phyloP scores from a whole-genome alignment of 805 yeast genomes.

The Torulaspora delbrueckii region DNA sequence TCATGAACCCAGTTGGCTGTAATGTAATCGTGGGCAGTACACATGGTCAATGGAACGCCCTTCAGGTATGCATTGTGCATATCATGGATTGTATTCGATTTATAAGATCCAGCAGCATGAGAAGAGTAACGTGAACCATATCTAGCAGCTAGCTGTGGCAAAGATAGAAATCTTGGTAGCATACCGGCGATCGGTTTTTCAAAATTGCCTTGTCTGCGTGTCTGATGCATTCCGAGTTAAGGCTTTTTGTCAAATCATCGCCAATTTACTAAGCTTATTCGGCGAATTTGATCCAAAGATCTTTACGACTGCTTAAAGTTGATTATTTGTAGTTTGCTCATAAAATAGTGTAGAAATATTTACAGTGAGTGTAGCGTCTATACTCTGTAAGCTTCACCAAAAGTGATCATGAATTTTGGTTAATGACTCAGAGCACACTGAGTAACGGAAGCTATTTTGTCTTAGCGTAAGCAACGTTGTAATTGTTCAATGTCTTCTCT shows the following conservation, averaged over 20 bases:
- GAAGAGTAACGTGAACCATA: slow-evolving; percentile 5
- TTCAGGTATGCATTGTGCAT: slow-evolving; percentile 34
- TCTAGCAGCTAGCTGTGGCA: neutral
- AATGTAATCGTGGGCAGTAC: slow-evolving; percentile 88
- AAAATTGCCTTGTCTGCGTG: neutral
- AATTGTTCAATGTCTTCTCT: slow-evolving; percentile 47
- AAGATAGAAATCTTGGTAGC: neutral
- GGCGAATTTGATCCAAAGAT: neutral
- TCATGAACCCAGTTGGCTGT: slow-evolving; percentile 66
- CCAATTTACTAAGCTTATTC: neutral
- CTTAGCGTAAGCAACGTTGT: slow-evolving; percentile 40
- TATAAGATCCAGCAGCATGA: slow-evolving; percentile 4
- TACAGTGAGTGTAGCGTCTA: neutral
- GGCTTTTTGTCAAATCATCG: neutral
- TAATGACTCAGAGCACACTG: neutral
- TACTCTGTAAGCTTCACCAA: too few relatives aligned
- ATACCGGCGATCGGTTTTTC: neutral
- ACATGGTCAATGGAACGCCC: slow-evolving; percentile 43
- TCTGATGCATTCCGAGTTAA: neutral
- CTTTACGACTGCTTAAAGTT: neutral
- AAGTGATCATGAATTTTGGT: neutral
- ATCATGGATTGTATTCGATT: slow-evolving; percentile 33
- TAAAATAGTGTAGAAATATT: neutral
- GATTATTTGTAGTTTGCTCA: neutral
- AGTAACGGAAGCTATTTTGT: neutral